Evolutionary conservation across 352 stramenopile genomes (phyloP).

Genomic region (Globisporangium alternatum): DNA sequence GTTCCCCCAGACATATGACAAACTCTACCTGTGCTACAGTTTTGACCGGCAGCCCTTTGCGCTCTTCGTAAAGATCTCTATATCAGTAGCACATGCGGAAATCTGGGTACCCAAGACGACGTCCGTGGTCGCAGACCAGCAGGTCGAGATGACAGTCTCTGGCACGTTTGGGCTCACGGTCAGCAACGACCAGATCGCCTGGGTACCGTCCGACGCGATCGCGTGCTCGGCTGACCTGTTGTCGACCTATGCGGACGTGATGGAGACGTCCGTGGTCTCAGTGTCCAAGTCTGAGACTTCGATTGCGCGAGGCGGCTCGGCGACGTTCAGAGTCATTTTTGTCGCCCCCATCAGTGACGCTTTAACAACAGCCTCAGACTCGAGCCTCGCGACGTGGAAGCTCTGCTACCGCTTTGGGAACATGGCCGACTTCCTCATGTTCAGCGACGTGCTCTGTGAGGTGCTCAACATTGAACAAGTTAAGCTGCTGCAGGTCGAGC

Average conservation of each 20-base stretch:
- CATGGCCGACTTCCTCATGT: constrained; percentile 48
- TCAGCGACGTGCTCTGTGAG: constrained; percentile 54
- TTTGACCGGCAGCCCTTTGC: constrained; percentile 58
- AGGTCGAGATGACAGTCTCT: constrained; percentile 28
- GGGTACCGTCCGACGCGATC: constrained; percentile 47
- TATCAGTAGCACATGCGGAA: constrained; percentile 40
- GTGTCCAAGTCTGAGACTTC: constrained; percentile 26
- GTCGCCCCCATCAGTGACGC: constrained; percentile 21
- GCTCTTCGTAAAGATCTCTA: constrained; percentile 32
- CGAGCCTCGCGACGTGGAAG: constrained; percentile 53
- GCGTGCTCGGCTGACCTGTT: constrained; percentile 33
- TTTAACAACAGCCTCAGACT: not conserved
- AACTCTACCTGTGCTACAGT: constrained; percentile 60
- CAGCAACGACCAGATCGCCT: constrained; percentile 54
- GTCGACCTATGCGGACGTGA: constrained; percentile 30
- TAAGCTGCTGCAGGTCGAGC: constrained; percentile 27
- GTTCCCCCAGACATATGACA: constrained; percentile 32
- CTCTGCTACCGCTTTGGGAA: constrained; percentile 70
- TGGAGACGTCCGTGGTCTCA: constrained; percentile 36
- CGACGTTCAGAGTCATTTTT: constrained; percentile 38
- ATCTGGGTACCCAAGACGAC: constrained; percentile 48
- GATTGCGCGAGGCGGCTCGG: constrained; percentile 33
- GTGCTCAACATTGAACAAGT: constrained; percentile 54
- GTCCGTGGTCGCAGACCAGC: constrained; percentile 52
- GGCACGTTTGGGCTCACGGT: constrained; percentile 64